Evolutionary conservation across 176 grass and related monocot species (phyloP).

Genomic region (Ensete glaucum): DNA sequence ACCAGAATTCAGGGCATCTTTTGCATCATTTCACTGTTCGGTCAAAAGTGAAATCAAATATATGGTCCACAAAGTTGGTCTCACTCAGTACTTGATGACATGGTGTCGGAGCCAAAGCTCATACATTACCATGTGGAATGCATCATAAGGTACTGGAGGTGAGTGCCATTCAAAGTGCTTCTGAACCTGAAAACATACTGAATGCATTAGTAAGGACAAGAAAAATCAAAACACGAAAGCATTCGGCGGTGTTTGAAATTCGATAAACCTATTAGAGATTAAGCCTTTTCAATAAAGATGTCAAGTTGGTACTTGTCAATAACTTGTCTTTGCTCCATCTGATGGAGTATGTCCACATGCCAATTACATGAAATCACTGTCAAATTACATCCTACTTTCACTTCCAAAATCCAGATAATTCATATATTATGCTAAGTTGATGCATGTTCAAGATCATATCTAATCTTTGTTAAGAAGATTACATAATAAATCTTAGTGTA

Average conservation of each 20-base stretch:
- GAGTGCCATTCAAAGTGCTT: constrained; percentile 97
- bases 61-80: background rate
- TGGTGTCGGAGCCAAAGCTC: constrained; percentile 79
- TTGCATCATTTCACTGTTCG: background rate
- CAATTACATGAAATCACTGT: background rate
- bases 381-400: too few relatives aligned
- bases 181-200: constrained; percentile 48
- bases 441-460: too few relatives aligned
- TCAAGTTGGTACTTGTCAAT: too few relatives aligned
- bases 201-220: background rate
- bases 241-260: background rate
- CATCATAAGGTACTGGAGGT: constrained; percentile 70
- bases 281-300: background rate
- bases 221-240: background rate
- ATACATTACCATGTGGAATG: constrained; percentile 98
- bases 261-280: background rate
- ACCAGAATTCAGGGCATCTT: background rate
- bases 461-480: too few relatives aligned
- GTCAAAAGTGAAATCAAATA: too few relatives aligned
- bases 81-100: constrained; percentile 57
- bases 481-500: too few relatives aligned
- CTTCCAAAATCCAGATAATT: too few relatives aligned
- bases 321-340: too few relatives aligned
- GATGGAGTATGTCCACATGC: background rate
- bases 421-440: too few relatives aligned